Evolutionary conservation across 2,329 filamentous ascomycete genomes (phyloP), one percentile per base, ranked within the genome.

Genomic region (Alternaria brassicicola): DNA sequence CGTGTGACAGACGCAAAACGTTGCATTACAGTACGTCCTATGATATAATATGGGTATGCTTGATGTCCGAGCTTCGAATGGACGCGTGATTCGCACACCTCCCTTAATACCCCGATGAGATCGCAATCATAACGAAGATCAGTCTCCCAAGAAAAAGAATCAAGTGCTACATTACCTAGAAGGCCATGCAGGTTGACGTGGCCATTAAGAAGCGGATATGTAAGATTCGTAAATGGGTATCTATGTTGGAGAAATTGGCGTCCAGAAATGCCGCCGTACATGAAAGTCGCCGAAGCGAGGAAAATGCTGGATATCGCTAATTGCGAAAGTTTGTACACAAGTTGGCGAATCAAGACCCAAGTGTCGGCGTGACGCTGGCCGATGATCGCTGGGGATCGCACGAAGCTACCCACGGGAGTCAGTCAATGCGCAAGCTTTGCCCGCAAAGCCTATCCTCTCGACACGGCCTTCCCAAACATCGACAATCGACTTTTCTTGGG

Each of bases 401-500:
- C 36, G 58, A 59, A 42, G 62, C 56, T 62, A 46, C 57, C 38
- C 60, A 39, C 26, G 41, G 30, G 21, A 35, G 46, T 57, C 42
- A 57, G 57, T 35, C 39, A 47, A 48, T 42, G 60, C 19, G 35
- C 50, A 42, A 54, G 55, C 55, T 46, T 56, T 52, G 45, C 47
- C 47, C 35, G 36, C 45, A 52, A 51, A 52, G 48, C 45, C 43
- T 54, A 65, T 56, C 43, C 30, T 48, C 48, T 57, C 26, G 60
- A 47, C 13, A 43, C 53, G 48, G 46, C 50, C 39, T 52, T 54
- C 9, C 60, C 57, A 61, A 70, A 69, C 52, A 70, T 63, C 26
- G 70, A 72, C 17, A 74, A 59, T 31, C 69, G 70, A 51, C 64
- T 61, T 57, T 69, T 74, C 61, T 70, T 75, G 25, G 62, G 61